Conservation (phyloP, 2,329 filamentous ascomycete genomes). For the Endothia cerciana region DNA sequence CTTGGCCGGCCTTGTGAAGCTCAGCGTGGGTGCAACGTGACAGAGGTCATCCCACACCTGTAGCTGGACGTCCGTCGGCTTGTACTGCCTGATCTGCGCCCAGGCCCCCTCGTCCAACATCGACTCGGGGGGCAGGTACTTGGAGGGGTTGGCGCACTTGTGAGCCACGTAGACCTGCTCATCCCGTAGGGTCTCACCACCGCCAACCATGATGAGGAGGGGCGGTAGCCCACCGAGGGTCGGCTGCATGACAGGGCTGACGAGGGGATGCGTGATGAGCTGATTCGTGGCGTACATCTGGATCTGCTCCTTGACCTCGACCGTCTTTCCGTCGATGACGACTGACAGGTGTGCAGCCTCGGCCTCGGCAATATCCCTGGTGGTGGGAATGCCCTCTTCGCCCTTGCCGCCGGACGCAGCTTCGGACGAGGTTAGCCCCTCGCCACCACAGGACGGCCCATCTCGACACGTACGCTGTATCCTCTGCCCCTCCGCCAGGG, state of each 20-base stretch:
- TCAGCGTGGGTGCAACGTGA: constrained; percentile 90
- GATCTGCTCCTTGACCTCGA: constrained; percentile 87
- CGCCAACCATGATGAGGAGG: constrained; percentile 82
- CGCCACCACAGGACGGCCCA: not conserved
- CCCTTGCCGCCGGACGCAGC: constrained; percentile 22
- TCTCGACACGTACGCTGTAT: constrained; percentile 30
- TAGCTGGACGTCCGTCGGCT: constrained; percentile 87
- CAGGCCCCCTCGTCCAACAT: constrained; percentile 66
- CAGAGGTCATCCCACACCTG: constrained; percentile 97
- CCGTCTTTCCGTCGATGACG: constrained; percentile 68
- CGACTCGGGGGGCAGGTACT: constrained; percentile 71
- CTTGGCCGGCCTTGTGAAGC: constrained; percentile 93
- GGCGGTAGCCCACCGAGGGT: constrained; percentile 89
- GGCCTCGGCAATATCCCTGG: constrained; percentile 32
- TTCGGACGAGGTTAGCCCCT: not conserved
- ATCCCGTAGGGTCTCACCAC: constrained; percentile 86
- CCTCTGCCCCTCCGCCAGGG: constrained; percentile 44
- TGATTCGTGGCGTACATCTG: constrained; percentile 86
- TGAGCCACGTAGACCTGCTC: constrained; percentile 96
- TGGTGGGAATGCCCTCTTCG: constrained; percentile 15
- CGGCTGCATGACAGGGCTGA: constrained; percentile 86
- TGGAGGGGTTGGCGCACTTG: constrained; percentile 83
- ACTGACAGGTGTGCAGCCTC: constrained; percentile 57
- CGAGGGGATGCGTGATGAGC: constrained; percentile 81
- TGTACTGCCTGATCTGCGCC: constrained; percentile 66